Conservation (phyloP, 176 grass and related monocot species). For the Phoenix roebelenii region DNA sequence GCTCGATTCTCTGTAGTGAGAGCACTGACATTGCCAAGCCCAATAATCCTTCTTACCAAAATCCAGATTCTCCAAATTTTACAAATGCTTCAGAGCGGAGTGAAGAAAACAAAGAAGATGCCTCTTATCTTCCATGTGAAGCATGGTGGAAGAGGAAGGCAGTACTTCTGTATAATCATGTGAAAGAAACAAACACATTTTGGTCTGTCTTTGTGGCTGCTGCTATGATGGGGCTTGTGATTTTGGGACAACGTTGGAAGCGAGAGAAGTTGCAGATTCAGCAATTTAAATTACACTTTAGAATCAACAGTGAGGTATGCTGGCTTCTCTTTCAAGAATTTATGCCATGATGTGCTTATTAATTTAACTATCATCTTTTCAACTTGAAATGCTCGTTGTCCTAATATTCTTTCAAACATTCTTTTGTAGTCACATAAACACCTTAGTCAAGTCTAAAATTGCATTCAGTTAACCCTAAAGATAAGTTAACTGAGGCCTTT, state of each 20-base stretch:
- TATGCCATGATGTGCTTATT: too few relatives aligned
- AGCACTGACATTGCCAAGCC: conserved; percentile 5
- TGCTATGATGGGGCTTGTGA: conserved; percentile 55
- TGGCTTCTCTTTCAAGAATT: background rate
- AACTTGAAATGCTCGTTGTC: background rate
- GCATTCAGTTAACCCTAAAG: too few relatives aligned
- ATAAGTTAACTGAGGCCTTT: too few relatives aligned
- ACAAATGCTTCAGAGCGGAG: conserved; percentile 11
- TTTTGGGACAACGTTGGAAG: conserved; percentile 52
- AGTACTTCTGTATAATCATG: conserved; percentile 47
- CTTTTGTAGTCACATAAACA: too few relatives aligned
- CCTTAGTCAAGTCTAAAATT: too few relatives aligned
- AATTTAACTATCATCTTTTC: background rate
- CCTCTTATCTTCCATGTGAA: conserved; percentile 22
- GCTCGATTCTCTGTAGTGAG: background rate
- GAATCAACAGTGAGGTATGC: conserved; percentile 47
- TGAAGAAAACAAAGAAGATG: conserved; percentile 23
- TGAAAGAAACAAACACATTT: conserved; percentile 49
- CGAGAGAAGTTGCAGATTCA: conserved; percentile 40
- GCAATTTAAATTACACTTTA: conserved; percentile 27
- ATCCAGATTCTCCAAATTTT: conserved; percentile 3
- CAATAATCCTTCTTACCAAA: conserved; percentile 11
- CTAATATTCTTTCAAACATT: background rate
- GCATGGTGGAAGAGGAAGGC: conserved; percentile 51
- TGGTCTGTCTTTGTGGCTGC: conserved; percentile 53